Evolutionary conservation across 1,139 yeast species (phyloP).

Genomic region (Protomyces pachydermus): DNA sequence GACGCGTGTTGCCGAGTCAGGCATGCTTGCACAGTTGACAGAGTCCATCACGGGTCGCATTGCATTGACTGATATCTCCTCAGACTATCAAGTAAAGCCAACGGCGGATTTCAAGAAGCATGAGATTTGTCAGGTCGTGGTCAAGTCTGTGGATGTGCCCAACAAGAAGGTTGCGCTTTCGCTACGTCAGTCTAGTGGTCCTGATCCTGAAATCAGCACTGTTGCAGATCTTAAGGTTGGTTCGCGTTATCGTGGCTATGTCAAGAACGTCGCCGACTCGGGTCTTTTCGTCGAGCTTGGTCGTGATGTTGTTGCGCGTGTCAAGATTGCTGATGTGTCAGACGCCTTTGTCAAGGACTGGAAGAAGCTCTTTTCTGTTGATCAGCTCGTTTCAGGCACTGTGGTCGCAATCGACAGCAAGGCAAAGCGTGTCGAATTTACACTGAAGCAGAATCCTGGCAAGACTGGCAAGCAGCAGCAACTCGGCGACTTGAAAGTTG

Average conservation of each 20-base stretch:
- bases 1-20: constrained; percentile 56
- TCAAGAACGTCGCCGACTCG: constrained; percentile 66
- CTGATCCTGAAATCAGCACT: constrained; percentile 51
- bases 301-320: constrained; percentile 68
- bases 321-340: constrained; percentile 72
- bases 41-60: constrained; percentile 50
- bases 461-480: constrained; percentile 55
- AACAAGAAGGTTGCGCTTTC: constrained; percentile 40
- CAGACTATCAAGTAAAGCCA: constrained; percentile 53
- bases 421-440: constrained; percentile 58
- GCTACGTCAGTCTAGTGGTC: constrained; percentile 30
- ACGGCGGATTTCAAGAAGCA: constrained; percentile 53
- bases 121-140: constrained; percentile 52
- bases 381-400: constrained; percentile 74
- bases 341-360: constrained; percentile 80
- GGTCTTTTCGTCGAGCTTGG: constrained; percentile 81
- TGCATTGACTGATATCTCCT: constrained; percentile 70
- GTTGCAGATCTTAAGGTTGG: constrained; percentile 61
- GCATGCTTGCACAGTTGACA: constrained; percentile 54
- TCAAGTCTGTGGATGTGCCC: constrained; percentile 34
- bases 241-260: constrained; percentile 69
- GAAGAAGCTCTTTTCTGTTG: constrained; percentile 67
- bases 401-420: constrained; percentile 56
- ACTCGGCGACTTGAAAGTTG: constrained; percentile 62
- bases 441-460: constrained; percentile 77